These are phyloP conservation scores for Malassezia furfur DNA, from an alignment of 1,284 basidiomycete genomes.

Conservation along the genomic window DNA sequence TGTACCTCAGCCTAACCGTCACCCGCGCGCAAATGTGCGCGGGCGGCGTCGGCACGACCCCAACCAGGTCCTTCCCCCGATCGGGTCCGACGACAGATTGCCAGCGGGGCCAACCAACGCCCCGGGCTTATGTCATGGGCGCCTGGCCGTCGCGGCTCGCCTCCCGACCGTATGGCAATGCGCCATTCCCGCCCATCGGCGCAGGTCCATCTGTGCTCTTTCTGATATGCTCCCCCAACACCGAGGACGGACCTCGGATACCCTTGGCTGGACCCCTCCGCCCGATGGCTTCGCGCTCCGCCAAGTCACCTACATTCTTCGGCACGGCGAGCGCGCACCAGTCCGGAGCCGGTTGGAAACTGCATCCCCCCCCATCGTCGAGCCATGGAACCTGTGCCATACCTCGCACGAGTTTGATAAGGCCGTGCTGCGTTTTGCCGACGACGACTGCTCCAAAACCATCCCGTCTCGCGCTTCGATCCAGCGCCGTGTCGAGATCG, in stretches of 20 bases:
- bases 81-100: no score
- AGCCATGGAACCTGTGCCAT: constrained; percentile 42
- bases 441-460: background rate
- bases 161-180: no score
- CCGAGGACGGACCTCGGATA: constrained; percentile 20
- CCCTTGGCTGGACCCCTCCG: constrained; percentile 32
- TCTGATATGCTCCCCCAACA: constrained; percentile 16
- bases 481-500: constrained; percentile 28
- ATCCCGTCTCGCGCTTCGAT: constrained; percentile 22
- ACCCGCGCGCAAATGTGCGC: no score
- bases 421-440: constrained; percentile 24
- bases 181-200: no score
- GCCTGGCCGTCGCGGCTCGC: no score
- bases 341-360: constrained; percentile 36
- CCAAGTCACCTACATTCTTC: constrained; percentile 40
- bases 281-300: constrained; percentile 28
- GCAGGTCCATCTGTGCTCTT: no score
- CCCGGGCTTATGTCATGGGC: no score
- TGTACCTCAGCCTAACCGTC: no score
- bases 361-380: constrained; percentile 28
- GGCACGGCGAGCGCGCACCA: constrained; percentile 43
- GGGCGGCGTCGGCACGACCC: no score
- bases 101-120: no score
- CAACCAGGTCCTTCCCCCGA: no score
- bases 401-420: constrained; percentile 31